Conservation (phyloP, 1,139 yeast genomes). For the Taphrina populina region DNA sequence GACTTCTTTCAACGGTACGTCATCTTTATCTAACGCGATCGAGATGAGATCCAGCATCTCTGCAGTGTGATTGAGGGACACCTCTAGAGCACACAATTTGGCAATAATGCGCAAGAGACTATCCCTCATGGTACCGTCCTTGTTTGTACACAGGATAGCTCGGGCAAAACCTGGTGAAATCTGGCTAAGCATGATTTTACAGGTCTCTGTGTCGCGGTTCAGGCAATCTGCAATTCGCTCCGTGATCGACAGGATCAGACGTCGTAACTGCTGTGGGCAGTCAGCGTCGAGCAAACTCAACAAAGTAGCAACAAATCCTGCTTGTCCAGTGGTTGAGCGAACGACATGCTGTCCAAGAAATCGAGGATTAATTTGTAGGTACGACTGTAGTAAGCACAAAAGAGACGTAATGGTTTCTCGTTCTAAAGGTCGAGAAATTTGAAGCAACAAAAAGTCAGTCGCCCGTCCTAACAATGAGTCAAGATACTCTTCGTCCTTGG, state of each 20-base stretch:
- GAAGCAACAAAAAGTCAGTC: too few species aligned
- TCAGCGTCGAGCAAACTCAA: too few species aligned
- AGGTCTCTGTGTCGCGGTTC: slow-evolving; percentile 1
- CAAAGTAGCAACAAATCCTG: too few species aligned
- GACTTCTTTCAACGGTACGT: background rate
- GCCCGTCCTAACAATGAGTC: too few species aligned
- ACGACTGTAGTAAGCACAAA: too few species aligned
- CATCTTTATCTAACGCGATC: background rate
- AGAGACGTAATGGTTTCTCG: too few species aligned
- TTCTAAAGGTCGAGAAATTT: too few species aligned
- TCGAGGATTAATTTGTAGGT: too few species aligned
- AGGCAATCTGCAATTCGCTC: background rate
- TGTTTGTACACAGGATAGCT: background rate
- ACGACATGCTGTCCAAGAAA: too few species aligned
- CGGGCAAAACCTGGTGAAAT: background rate
- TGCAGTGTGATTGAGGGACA: background rate
- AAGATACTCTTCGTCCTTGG: too few species aligned
- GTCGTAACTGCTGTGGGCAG: too few species aligned
- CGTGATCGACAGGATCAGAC: background rate
- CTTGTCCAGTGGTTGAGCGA: too few species aligned
- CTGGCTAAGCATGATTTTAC: background rate
- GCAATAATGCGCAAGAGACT: background rate
- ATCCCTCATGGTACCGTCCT: background rate
- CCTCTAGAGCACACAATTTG: background rate
- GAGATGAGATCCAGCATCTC: slow-evolving; percentile 14